Base-by-base conservation (phyloP, 345 rosid species). In the Aethionema arabicum region DNA sequence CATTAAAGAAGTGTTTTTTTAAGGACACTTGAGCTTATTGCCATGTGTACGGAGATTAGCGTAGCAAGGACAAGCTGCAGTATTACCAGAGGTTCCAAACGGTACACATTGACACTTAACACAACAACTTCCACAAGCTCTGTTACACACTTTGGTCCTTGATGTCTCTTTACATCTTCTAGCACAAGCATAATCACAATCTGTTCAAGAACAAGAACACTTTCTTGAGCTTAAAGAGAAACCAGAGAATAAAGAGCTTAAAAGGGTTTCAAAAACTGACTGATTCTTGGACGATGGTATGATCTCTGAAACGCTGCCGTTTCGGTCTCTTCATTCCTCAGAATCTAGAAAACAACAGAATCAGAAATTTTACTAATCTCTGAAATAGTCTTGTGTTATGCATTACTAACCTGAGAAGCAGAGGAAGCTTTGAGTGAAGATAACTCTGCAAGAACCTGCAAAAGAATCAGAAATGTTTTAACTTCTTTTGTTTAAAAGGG, bases 61-160 rank as follows among this genome's bases (percentile, higher is more conserved):
- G 14, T 83, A 80, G 70, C 88, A 83, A 39, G 83, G 88, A 76
- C 88, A 83, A 41, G 76, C 35, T 11, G 45, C 63, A 62, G 62
- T 72, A 74, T 80, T 72, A 16, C 85, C 83, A 27, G 65, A 83
- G 46, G 85, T 83, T 35, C 91, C 91, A 4, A 84, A 80, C 1
- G 88, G 91, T 14, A 85, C 91, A 64, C 91, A 85, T 56, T 69
- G 74, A 76, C 91, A 83, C 71, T 76, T 72, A 9, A 30, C 70
- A 61, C 91, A 85, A 72, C 91, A 85, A 11, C 83, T 81, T 52
- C 78, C 82, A 72, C 91, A 85, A 1, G 86, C 86, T 62, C 86
- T 60, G 44, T 77, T 46, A 74, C 92, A 85, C 58, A 81, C 66
- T 41, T 83, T 76, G 67, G 72, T 71, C 67, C 81, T 63, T 1